Percentiles rank a stretch among this genome's conserved stretches.
phyloP scores from a whole-genome alignment of 2,329 filamentous ascomycete species.

The Aspergillus pseudoviridinutans region DNA sequence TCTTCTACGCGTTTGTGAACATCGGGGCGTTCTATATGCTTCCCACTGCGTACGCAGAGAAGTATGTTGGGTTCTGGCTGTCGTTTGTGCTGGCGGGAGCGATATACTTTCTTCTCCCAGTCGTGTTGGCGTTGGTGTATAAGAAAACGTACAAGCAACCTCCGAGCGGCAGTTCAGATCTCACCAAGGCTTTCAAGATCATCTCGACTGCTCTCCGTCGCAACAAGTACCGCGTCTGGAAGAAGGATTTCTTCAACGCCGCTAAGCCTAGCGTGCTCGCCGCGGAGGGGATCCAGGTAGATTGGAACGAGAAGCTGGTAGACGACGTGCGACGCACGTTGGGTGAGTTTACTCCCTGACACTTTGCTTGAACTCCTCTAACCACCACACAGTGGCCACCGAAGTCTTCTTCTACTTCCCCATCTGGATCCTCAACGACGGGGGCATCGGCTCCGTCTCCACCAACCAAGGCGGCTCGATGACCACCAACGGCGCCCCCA shows the following conservation, averaged over 20 bases:
- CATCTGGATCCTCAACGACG: slow-evolving; percentile 37
- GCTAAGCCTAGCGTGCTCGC: slow-evolving; percentile 32
- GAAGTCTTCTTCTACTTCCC: slow-evolving; percentile 38
- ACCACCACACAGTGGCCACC: slow-evolving; percentile 20
- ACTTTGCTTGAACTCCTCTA: background rate
- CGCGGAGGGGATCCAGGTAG: slow-evolving; percentile 24
- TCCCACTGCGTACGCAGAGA: slow-evolving; percentile 41
- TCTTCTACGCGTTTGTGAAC: slow-evolving; percentile 34
- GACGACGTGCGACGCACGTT: slow-evolving; percentile 34
- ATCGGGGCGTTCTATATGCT: slow-evolving; percentile 34
- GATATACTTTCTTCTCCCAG: slow-evolving; percentile 36
- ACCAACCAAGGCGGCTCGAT: slow-evolving; percentile 49
- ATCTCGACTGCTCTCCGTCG: slow-evolving; percentile 27
- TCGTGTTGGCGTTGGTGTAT: slow-evolving; percentile 31
- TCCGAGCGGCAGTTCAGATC: slow-evolving; percentile 29
- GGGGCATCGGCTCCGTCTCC: slow-evolving; percentile 50
- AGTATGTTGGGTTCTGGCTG: slow-evolving; percentile 40
- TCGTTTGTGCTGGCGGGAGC: slow-evolving; percentile 27
- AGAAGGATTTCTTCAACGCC: slow-evolving; percentile 32
- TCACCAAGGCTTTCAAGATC: slow-evolving; percentile 33
- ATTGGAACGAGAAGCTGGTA: slow-evolving; percentile 34
- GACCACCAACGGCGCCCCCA: slow-evolving; percentile 48
- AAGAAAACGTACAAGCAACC: slow-evolving; percentile 30
- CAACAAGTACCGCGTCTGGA: slow-evolving; percentile 30
- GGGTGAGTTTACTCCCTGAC: background rate